Evolutionary conservation across 768 basidiomycete species (phyloP), one percentile per base, ranked within the genome.

Genomic region (Russula dissimulans): DNA sequence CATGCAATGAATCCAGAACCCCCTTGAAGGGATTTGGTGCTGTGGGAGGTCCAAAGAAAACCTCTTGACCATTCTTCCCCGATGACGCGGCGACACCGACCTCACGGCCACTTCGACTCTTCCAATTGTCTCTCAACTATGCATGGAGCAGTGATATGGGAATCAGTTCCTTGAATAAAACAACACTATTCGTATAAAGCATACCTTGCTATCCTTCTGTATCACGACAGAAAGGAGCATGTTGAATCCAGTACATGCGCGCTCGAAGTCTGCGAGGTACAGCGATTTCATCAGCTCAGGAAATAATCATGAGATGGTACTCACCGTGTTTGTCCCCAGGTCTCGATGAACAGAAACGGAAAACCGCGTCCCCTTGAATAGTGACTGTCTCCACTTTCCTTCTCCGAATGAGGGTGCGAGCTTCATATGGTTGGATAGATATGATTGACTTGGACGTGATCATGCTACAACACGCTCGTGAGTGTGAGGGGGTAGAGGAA

Each of bases 321-420:
- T 22, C 22, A 59, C 61, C 57, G 9, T 59, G 26, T 41, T 41
- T 62, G 26, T 62, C 57, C 22, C 51, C 61, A 10, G 50, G 36
- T 43, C 32, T 62, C 3, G 43, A 31, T 14, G 57, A 31, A 18
- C 43, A 46, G 31, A 46, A 50, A 11, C 56, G 61, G 18, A 41
- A 17, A 8, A 62, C 32, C 6, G 45, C 39, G 10, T 59, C 57
- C 31, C 61, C 57, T 45, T 46, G 45, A 2, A 62, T 47, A 5
- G 44, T 59, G n/a, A 62, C 51, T 3, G 45, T 9, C 22, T 62
- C 45, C 15, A 22, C 44, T 44, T 48, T 58, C 34, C 36, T 62
- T 52, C 57, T 59, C 7, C 57, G 49, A 9, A 29, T 54, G 5
- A 53, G 38, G 5, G n/a, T 34, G 15, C 57, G 61, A 29, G 61